Conservation (phyloP, 371 early-diverging fungal genomes). For the Quaeritorhiza haematococci region DNA sequence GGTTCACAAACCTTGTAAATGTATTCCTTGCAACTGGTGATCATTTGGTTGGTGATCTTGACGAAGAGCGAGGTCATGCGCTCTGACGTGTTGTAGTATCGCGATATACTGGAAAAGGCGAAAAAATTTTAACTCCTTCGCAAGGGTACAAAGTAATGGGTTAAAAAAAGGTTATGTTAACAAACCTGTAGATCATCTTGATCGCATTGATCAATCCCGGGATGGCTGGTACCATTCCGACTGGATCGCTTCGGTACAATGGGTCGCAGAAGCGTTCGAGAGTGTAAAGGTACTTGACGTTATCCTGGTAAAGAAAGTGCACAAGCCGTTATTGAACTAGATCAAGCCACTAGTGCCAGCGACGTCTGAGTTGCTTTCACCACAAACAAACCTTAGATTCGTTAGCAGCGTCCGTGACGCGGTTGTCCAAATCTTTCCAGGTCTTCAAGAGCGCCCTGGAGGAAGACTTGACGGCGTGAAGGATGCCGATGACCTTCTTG, state of each 20-base stretch:
- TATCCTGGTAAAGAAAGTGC: constrained; percentile 34
- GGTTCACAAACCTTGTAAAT: constrained; percentile 46
- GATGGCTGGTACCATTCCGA: constrained; percentile 55
- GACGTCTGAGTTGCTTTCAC: neutral
- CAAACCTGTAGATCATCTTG: constrained; percentile 54
- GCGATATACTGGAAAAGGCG: constrained; percentile 36
- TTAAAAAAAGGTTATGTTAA: constrained; percentile 4
- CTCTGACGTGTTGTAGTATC: constrained; percentile 62
- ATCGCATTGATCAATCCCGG: constrained; percentile 61
- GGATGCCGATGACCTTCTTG: constrained; percentile 55
- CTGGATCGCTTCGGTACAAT: constrained; percentile 51
- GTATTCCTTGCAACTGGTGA: constrained; percentile 59
- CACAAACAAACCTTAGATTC: constrained; percentile 44
- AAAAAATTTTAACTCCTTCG: constrained; percentile 1
- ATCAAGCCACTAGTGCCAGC: neutral
- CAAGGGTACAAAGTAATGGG: neutral
- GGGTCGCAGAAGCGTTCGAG: constrained; percentile 59
- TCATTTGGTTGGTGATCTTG: constrained; percentile 64
- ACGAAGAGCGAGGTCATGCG: constrained; percentile 61
- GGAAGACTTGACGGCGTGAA: constrained; percentile 53
- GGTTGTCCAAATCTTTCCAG: constrained; percentile 58
- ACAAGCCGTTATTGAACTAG: neutral
- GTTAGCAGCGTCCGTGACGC: constrained; percentile 63
- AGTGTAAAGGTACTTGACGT: constrained; percentile 60
- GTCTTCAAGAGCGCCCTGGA: constrained; percentile 42